Evolutionary conservation across 768 basidiomycete genomes (phyloP).

Genomic region (Strobilomyces confusus): DNA sequence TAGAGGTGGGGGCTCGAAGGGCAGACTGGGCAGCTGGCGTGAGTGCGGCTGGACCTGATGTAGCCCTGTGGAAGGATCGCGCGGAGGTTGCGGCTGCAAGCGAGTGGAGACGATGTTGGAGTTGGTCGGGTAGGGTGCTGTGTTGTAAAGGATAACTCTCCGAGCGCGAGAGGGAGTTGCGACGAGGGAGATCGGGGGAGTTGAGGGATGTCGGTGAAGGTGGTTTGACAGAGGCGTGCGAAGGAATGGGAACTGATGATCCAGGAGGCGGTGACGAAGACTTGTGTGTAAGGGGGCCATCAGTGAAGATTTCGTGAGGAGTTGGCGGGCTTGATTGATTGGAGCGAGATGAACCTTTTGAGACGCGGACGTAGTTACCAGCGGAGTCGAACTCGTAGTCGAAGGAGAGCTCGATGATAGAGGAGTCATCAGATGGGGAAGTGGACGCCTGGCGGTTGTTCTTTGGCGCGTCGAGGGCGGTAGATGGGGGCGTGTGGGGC

Average conservation of each 20-base stretch:
- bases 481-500: constrained; percentile 27
- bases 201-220: constrained; percentile 34
- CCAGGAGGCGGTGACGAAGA: constrained; percentile 24
- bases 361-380: constrained; percentile 44
- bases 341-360: constrained; percentile 40
- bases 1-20: constrained; percentile 29
- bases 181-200: constrained; percentile 38
- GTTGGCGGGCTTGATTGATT: constrained; percentile 39
- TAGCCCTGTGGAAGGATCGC: constrained; percentile 63
- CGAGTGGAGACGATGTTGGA: constrained; percentile 29
- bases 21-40: constrained; percentile 30
- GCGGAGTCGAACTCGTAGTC: constrained; percentile 43
- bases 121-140: constrained; percentile 28
- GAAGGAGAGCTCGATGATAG: constrained; percentile 45
- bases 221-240: constrained; percentile 24
- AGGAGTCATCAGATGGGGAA: constrained; percentile 43
- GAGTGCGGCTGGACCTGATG: constrained; percentile 52
- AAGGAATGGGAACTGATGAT: constrained; percentile 15
- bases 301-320: constrained; percentile 32
- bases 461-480: constrained; percentile 30
- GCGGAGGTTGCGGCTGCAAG: constrained; percentile 19
- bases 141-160: constrained; percentile 56
- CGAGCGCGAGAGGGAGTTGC: constrained; percentile 59
- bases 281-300: constrained; percentile 23
- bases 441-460: constrained; percentile 30